These are phyloP conservation scores for Boletellus sp. DNA, from an alignment of 768 basidiomycete species.

Conservation along the genomic window DNA sequence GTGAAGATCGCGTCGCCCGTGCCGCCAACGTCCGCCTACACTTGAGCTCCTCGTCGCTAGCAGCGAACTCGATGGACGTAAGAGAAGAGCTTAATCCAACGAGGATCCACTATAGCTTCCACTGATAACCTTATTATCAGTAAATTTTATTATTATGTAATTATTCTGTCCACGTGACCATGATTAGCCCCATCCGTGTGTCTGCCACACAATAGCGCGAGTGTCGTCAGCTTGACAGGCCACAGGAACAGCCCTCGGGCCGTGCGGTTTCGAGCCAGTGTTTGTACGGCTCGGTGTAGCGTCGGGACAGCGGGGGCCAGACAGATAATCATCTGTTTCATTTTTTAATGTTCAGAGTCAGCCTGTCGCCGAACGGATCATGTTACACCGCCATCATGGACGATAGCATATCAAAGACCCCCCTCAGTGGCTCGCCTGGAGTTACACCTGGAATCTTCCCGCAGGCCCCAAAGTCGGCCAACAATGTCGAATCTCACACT, in stretches of 20 bases:
- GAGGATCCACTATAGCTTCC: slow-evolving; percentile 20
- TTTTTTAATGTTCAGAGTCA: slow-evolving; percentile 1
- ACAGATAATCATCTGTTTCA: slow-evolving; percentile 6
- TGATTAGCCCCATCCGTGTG: no score
- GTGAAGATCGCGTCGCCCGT: slow-evolving; percentile 21
- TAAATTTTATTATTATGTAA: slow-evolving; percentile 9
- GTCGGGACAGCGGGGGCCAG: slow-evolving; percentile 5
- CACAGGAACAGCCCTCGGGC: no score
- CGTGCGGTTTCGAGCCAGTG: no score
- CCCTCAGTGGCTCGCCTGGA: background rate
- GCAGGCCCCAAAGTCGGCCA: background rate
- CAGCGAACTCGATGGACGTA: slow-evolving; percentile 31
- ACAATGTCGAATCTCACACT: slow-evolving; percentile 17
- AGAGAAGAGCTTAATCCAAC: slow-evolving; percentile 27
- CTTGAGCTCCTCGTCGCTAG: slow-evolving; percentile 17
- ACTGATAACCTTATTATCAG: slow-evolving; percentile 21
- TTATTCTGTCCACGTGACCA: slow-evolving; percentile 2
- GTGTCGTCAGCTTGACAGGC: no score
- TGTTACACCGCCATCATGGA: slow-evolving; percentile 19
- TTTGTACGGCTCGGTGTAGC: background rate
- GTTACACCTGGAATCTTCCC: background rate
- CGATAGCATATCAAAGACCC: slow-evolving; percentile 18
- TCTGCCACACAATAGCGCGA: no score
- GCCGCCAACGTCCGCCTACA: slow-evolving; percentile 7
- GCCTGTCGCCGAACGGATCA: background rate